Base-by-base conservation (phyloP, 257 asterid species). In the Primulina huaijiensis region DNA sequence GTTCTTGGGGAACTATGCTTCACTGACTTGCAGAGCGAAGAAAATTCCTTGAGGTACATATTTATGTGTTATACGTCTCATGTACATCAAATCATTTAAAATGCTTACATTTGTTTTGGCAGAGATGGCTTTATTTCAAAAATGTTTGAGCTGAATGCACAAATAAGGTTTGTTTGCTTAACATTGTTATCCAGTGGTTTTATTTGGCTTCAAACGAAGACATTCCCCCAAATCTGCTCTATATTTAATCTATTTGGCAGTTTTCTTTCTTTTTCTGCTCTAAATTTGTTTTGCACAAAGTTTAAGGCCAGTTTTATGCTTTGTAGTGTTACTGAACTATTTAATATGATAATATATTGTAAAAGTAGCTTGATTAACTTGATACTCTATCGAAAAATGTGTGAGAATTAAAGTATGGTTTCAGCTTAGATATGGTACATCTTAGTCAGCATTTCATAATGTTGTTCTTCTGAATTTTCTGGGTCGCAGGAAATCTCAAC, bases 131-230 rank as follows among this genome's bases (percentile, higher is more conserved):
- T 90, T 68, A 83, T 90, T n/a, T 72, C 33, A 61, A 67, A 82
- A 78, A 90, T 90, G 97, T 70, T 86, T 20, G 87, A 82, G 76
- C 82, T 90, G 66, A 87, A 92, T 78, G 85, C 82, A 64, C 65
- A 69, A 69, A 85, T 90, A 80, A 84, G 97, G 97, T 88, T 69
- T 55, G 58, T 75, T 58, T 60, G 43, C 34, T 72, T 67, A 70
- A 37, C 55, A 57, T 23, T n/a, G 70, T 66, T 62, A 25, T 43
- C 64, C 38, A 52, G 10, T 65, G 21, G 19, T 43, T 65, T 67
- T 53, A 6, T 37, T 43, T 67, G 17, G 19, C 55, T 37, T 33
- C 50, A 29, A 8, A 2, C 20, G 31, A 64, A 37, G 37, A 57
- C 52, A 12, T 25, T 38, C 60, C 25, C 50, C 55, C 33, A 52